Conservation (phyloP, 352 stramenopile genomes). For the Globisporangium acanthophoron region DNA sequence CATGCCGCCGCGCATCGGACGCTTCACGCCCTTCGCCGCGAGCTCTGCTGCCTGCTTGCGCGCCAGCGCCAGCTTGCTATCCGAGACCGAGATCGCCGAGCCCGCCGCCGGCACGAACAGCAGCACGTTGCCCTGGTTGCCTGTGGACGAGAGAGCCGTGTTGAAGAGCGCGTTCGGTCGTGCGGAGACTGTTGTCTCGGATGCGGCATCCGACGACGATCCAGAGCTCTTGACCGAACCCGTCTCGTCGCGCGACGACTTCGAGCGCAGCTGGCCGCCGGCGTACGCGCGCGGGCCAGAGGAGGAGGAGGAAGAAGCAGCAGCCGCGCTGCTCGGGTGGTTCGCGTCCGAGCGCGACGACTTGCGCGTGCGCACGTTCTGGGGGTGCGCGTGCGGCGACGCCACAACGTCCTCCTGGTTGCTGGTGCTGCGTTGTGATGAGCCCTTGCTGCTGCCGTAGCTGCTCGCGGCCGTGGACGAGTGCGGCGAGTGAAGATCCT, state of each 20-base stretch:
- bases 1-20: slow-evolving; percentile 40
- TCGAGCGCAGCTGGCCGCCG: slow-evolving; percentile 14
- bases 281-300: slow-evolving; percentile 20
- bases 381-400: slow-evolving; percentile 18
- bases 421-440: background rate
- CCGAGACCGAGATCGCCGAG: slow-evolving; percentile 60
- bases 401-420: slow-evolving; percentile 2
- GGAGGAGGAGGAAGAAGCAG: background rate
- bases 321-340: slow-evolving; percentile 8
- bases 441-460: background rate
- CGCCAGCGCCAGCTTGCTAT: slow-evolving; percentile 49
- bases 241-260: slow-evolving; percentile 17
- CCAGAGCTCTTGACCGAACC: slow-evolving; percentile 16
- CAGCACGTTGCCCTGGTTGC: slow-evolving; percentile 49
- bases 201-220: slow-evolving; percentile 17
- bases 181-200: slow-evolving; percentile 9
- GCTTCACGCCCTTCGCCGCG: slow-evolving; percentile 41
- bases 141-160: slow-evolving; percentile 18
- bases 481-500: slow-evolving; percentile 11
- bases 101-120: slow-evolving; percentile 66
- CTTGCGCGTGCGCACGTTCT: slow-evolving; percentile 22
- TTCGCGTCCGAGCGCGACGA: slow-evolving; percentile 21
- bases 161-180: slow-evolving; percentile 24
- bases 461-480: slow-evolving; percentile 5
- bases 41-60: slow-evolving; percentile 57